Evolutionary conservation across 2,329 filamentous ascomycete species (phyloP), one percentile per base, ranked within the genome.

Genomic region (Venturia oleaginea): DNA sequence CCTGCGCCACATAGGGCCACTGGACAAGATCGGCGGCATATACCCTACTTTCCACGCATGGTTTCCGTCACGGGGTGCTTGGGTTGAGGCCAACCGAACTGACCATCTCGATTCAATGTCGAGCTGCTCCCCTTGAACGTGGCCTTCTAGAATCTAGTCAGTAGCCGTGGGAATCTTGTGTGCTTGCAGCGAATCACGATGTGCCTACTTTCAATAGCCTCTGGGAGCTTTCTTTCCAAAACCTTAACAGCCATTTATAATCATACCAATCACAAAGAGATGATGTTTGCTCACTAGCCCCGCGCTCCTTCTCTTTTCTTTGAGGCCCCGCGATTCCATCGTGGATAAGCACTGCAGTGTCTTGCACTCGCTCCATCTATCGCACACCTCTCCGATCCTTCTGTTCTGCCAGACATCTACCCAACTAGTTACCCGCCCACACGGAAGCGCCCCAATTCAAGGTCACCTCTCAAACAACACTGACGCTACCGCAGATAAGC

Each of bases 191-290:
- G 40, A 61, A 61, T 42, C 34, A 61, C 40, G 34, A 5, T 17
- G 27, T 61, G 59, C 34, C 51, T n/a, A 15, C 27, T 55, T 5
- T 40, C 59, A 59, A 38, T 40, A 42, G 40, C 37, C 22, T 61
- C 59, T 17, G 8, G 37, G 27, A 40, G n/a, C 59, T 32, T 32
- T 61, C 37, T 42, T 61, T 15, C 27, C n/a, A 34, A 27, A 37
- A 61, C 59, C 11, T 46, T 27, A n/a, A 27, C 5, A 61, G 48
- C 48, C 48, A 57, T 34, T 34, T 15, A 57, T 34, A 19, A 57
- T 34, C 40, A 42, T 61, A n/a, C 60, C 60, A 62, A 62, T 51
- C 42, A 51, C 60, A 51, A 24, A 24, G 38, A 51, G 60, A 27
- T 46, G 59, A 27, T 22, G 60, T 30, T 34, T 46, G 42, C 43